A percentile compares a stretch with the other conserved stretches of the same genome.
These are phyloP conservation scores for Rhizopus delemar DNA, from an alignment of 371 early-diverging fungal genomes.

Conservation along the genomic window DNA sequence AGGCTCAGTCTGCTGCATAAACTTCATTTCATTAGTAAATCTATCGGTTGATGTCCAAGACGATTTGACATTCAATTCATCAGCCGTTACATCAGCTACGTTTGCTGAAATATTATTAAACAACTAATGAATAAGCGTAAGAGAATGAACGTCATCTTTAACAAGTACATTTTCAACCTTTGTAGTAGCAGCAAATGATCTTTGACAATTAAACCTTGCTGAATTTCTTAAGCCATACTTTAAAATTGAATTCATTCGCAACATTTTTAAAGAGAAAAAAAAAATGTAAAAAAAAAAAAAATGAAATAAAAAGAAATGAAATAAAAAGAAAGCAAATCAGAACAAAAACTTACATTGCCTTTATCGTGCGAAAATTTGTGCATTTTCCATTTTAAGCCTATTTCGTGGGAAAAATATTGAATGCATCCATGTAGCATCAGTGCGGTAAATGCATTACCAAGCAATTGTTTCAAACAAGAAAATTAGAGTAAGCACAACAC, in stretches of 20 bases:
- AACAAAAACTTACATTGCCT: background rate
- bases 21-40: slow-evolving; percentile 38
- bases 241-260: slow-evolving; percentile 5
- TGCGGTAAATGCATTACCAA: no score
- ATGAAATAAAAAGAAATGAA: no score
- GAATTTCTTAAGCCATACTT: no score
- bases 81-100: background rate
- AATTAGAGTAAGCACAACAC: no score
- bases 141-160: background rate
- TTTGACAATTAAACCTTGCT: background rate
- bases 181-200: slow-evolving; percentile 13
- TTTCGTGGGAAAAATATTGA: slow-evolving; percentile 22
- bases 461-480: no score
- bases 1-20: slow-evolving; percentile 52
- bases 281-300: no score
- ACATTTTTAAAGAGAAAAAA: slow-evolving; percentile 1
- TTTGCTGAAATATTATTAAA: slow-evolving; percentile 8
- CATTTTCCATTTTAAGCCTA: background rate
- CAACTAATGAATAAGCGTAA: slow-evolving; percentile 1
- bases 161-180: slow-evolving; percentile 5
- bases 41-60: slow-evolving; percentile 21
- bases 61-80: background rate
- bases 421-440: no score
- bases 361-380: slow-evolving; percentile 23
- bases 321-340: background rate